These are phyloP conservation scores for Xylaria sp. DNA, from an alignment of 495 filamentous ascomycete genomes.

Conservation along the genomic window DNA sequence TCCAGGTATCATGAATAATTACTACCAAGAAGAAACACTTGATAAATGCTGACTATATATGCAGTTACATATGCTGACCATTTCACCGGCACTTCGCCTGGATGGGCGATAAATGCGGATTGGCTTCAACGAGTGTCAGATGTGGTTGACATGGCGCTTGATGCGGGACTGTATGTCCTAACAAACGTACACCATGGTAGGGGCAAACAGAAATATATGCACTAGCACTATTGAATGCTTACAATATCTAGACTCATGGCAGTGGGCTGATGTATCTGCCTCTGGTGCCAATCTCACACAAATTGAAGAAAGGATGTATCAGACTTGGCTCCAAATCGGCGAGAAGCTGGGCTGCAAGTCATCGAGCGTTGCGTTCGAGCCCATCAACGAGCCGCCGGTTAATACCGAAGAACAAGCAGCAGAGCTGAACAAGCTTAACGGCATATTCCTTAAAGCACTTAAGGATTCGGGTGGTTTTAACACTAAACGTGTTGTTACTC, in stretches of 20 bases:
- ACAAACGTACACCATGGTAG: slow-evolving; percentile 65
- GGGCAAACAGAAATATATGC: neutral
- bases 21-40: neutral
- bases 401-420: slow-evolving; percentile 57
- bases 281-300: slow-evolving; percentile 54
- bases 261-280: slow-evolving; percentile 63
- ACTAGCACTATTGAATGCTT: neutral
- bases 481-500: slow-evolving; percentile 61
- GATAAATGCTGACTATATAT: slow-evolving; percentile 25
- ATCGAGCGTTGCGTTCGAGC: slow-evolving; percentile 62
- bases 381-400: slow-evolving; percentile 67
- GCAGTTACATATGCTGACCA: slow-evolving; percentile 66
- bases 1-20: slow-evolving; percentile 49
- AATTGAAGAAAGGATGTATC: slow-evolving; percentile 64
- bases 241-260: slow-evolving; percentile 54
- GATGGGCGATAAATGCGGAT: slow-evolving; percentile 59
- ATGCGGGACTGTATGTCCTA: slow-evolving; percentile 58
- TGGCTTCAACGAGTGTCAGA: slow-evolving; percentile 68
- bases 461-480: slow-evolving; percentile 64
- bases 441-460: slow-evolving; percentile 63
- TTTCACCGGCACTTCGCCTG: slow-evolving; percentile 56
- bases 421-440: slow-evolving; percentile 62
- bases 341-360: slow-evolving; percentile 62
- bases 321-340: slow-evolving; percentile 67
- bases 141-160: slow-evolving; percentile 63